phyloP scores from a whole-genome alignment of 805 yeast genomes.

The Babjeviella inositovora region DNA sequence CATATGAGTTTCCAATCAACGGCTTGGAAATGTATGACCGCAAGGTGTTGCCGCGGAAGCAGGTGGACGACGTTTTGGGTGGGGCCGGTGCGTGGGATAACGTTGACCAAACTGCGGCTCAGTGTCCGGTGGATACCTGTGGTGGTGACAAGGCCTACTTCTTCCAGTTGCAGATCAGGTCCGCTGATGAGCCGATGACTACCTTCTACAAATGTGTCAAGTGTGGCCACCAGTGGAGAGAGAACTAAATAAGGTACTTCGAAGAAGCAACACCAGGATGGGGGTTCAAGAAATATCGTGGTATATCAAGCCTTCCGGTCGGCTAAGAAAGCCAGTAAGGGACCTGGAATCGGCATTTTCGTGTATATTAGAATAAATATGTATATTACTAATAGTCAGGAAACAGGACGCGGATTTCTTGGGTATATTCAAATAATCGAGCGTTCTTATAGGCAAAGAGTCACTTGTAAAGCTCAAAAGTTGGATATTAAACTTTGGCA shows the following conservation, averaged over 20 bases:
- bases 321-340: too few species aligned
- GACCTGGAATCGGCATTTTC: too few species aligned
- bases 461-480: too few species aligned
- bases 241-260: conserved; percentile 31
- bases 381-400: too few species aligned
- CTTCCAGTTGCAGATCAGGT: conserved; percentile 90
- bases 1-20: conserved; percentile 80
- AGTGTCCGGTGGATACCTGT: conserved; percentile 81
- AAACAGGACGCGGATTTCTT: too few species aligned
- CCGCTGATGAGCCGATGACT: conserved; percentile 99
- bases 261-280: conserved; percentile 1
- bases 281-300: neutral
- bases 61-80: conserved; percentile 92
- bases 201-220: conserved; percentile 91
- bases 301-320: neutral
- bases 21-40: conserved; percentile 80
- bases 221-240: conserved; percentile 95
- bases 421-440: too few species aligned
- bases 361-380: too few species aligned
- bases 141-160: conserved; percentile 87
- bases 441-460: too few species aligned
- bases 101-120: conserved; percentile 88
- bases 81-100: conserved; percentile 98
- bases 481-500: too few species aligned
- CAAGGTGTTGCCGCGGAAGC: conserved; percentile 68